Evolutionary conservation across 129 eudicot genomes (phyloP), one percentile per base, ranked within the genome.

Genomic region (Saussurea involucrata): DNA sequence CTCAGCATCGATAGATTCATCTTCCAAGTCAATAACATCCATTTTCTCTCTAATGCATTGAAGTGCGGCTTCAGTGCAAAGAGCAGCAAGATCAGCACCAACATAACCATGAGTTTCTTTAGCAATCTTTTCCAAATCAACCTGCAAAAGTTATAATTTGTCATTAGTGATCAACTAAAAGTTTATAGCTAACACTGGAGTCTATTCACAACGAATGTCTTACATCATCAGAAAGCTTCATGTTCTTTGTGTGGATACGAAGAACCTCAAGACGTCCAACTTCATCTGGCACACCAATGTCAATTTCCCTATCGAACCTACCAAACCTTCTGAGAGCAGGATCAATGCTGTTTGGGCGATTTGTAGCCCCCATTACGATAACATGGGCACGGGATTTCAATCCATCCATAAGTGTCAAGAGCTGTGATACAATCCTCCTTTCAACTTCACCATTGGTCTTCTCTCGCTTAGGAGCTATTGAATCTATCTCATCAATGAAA

Each of bases 381-480:
- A 90, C 96, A 83, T 90, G 93, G 9, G 93, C 90, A 40, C 92
- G 87, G 18, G 92, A 85, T 40, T 89, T 89, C 53, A 91, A 86
- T 12, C 97, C 97, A 66, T 91, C 97, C 97, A 91, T 91, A 10
- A 89, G 90, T 24, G 97, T 91, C 87, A 91, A 53, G 6, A 91
- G 77, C 44, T 88, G 92, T 24, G 95, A 88, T 37, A 88, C 97
- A 63, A 91, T 91, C 75, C 95, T 82, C 86, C 95, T 87, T 74
- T 91, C 97, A 63, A 91, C 94, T 82, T 91, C 97, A 76, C 97
- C 97, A 53, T 91, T 78, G 4, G 97, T 91, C 79, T 88, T 91
- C 49, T 91, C 95, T 83, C 97, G 49, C 84, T 91, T 91, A 2
- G 97, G 97, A 69, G 97, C 95, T 69, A 91, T 91, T 15, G 90